A percentile compares a stretch with the other conserved stretches of the same genome.
Conservation (phyloP, 108 stramenopile species). For the Epithemia pelagica region DNA sequence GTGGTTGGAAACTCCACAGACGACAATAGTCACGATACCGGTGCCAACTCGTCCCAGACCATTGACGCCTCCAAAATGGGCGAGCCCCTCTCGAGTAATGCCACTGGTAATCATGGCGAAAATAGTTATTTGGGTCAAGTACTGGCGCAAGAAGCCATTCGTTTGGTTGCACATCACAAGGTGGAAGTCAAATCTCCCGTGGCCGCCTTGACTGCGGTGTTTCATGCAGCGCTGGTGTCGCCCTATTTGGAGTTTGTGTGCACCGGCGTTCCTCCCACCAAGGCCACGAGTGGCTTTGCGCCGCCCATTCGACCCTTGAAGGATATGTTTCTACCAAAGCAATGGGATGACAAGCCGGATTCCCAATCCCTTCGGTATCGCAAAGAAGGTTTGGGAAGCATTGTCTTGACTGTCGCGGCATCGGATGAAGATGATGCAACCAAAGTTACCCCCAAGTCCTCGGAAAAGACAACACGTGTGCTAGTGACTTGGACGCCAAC, state of each 20-base stretch:
- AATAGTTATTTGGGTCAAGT: slow-evolving; percentile 23
- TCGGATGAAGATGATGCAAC: neutral
- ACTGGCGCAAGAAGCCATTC: slow-evolving; percentile 38
- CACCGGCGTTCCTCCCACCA: slow-evolving; percentile 45
- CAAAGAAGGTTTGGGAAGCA: slow-evolving; percentile 33
- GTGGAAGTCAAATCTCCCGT: slow-evolving; percentile 39
- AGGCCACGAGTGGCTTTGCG: slow-evolving; percentile 47
- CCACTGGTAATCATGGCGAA: neutral
- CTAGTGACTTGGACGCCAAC: slow-evolving; percentile 24
- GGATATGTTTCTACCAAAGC: slow-evolving; percentile 44
- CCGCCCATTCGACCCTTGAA: slow-evolving; percentile 65
- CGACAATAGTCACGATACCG: slow-evolving; percentile 22
- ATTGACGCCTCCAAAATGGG: neutral
- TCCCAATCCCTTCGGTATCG: slow-evolving; percentile 38
- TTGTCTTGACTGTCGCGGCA: slow-evolving; percentile 26
- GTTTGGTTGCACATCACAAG: slow-evolving; percentile 37
- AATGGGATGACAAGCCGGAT: slow-evolving; percentile 46
- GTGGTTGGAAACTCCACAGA: neutral
- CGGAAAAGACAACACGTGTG: neutral
- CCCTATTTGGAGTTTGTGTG: slow-evolving; percentile 43
- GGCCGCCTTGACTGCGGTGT: slow-evolving; percentile 52
- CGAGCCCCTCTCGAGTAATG: slow-evolving; percentile 8
- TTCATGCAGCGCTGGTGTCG: slow-evolving; percentile 57
- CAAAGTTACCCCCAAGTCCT: neutral
- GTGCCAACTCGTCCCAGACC: neutral